Evolutionary conservation across 2,329 filamentous ascomycete species (phyloP).

Genomic region (Magnaporthales sp.): DNA sequence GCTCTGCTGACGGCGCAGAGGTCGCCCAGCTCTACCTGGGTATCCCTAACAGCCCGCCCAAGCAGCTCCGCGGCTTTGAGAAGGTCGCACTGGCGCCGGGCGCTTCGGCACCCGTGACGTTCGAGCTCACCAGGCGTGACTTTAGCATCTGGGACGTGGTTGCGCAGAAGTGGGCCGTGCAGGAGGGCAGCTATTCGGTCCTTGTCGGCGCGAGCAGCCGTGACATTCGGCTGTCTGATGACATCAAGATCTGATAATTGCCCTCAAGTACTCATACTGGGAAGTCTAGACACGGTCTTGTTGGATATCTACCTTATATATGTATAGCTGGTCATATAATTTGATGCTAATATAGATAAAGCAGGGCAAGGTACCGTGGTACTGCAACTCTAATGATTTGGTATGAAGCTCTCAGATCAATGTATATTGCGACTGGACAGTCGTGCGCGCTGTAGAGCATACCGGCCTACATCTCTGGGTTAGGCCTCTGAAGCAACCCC

Average conservation of each 20-base stretch:
- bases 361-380: background rate
- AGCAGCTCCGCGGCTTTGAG: constrained; percentile 52
- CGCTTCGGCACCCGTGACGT: constrained; percentile 29
- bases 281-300: background rate
- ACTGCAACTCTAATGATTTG: background rate
- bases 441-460: too few relatives aligned
- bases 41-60: constrained; percentile 31
- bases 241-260: background rate
- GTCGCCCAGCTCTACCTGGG: constrained; percentile 17
- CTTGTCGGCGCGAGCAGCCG: constrained; percentile 38
- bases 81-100: constrained; percentile 41
- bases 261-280: background rate
- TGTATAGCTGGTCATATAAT: background rate
- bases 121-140: constrained; percentile 48
- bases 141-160: constrained; percentile 53
- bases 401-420: background rate
- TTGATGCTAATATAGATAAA: background rate
- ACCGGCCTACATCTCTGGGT: too few relatives aligned
- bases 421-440: too few relatives aligned
- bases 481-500: too few relatives aligned
- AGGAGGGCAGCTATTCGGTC: constrained; percentile 28
- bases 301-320: background rate
- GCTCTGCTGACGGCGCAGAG: constrained; percentile 16
- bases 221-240: constrained; percentile 25
- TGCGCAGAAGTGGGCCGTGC: constrained; percentile 47